Evolutionary conservation across 1,139 yeast genomes (phyloP).

Genomic region (Suhomyces kunorum): DNA sequence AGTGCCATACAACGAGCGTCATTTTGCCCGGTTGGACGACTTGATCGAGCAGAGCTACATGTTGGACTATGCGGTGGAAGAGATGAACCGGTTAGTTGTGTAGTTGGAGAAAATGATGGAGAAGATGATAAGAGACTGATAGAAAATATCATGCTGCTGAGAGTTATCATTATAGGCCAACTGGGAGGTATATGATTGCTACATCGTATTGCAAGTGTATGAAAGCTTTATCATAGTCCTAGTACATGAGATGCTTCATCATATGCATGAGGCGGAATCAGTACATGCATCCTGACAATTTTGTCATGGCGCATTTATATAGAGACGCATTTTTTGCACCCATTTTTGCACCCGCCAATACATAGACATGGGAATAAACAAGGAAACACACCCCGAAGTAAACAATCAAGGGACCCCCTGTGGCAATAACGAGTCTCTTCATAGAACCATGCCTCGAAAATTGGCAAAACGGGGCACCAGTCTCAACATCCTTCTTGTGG

Average conservation of each 20-base stretch:
- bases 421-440: not conserved
- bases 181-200: too few species aligned
- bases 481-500: constrained; percentile 33
- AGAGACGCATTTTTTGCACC: constrained; percentile 2
- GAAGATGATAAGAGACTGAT: too few species aligned
- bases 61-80: constrained; percentile 80
- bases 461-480: constrained; percentile 20
- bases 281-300: too few species aligned
- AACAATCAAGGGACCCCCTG: not conserved
- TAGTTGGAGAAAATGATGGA: too few species aligned
- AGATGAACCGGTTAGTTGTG: constrained; percentile 46
- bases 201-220: too few species aligned
- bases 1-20: constrained; percentile 86
- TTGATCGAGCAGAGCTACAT: constrained; percentile 82
- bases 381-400: too few species aligned
- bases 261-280: too few species aligned
- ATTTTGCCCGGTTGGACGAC: constrained; percentile 71
- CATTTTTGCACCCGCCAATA: not conserved
- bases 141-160: too few species aligned
- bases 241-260: too few species aligned
- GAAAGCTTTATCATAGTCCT: too few species aligned
- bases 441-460: not conserved
- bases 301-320: too few species aligned
- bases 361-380: not conserved
- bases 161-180: too few species aligned